A percentile compares a stretch with the other conserved stretches of the same genome.
Conservation (phyloP, 2,329 filamentous ascomycete species). For the Beauveria asiatica region DNA sequence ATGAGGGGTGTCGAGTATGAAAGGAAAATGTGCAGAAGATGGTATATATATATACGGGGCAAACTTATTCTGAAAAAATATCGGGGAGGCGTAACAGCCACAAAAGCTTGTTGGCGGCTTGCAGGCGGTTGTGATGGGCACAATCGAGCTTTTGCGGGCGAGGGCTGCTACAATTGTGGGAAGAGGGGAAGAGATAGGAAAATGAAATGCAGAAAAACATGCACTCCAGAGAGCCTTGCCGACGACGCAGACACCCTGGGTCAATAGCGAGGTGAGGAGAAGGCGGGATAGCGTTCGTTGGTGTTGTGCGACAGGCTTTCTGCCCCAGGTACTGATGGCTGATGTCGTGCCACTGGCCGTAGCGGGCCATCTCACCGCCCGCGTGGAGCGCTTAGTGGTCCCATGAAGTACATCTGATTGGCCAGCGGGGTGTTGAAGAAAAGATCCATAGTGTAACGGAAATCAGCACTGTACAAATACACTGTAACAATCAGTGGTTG, state of each 20-base stretch:
- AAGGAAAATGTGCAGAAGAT: not conserved
- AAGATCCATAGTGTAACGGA: not conserved
- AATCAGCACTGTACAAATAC: not conserved
- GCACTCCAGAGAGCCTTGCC: not conserved
- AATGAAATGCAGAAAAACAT: not conserved
- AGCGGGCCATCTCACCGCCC: conserved; percentile 13
- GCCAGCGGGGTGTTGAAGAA: not conserved
- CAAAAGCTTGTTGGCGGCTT: not conserved
- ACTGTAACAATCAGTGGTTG: too few species aligned
- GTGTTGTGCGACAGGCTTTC: conserved; percentile 12
- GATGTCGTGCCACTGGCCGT: conserved; percentile 3
- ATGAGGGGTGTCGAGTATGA: not conserved
- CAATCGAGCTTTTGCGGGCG: not conserved
- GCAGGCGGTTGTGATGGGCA: not conserved
- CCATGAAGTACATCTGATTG: conserved; percentile 8
- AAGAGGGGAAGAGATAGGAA: not conserved
- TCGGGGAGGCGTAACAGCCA: not conserved
- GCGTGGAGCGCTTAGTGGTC: not conserved
- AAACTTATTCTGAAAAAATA: not conserved
- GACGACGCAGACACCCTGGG: not conserved
- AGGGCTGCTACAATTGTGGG: not conserved
- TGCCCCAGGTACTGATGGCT: conserved; percentile 10
- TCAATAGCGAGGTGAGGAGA: conserved; percentile 3
- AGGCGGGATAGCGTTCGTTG: not conserved
- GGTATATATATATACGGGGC: not conserved